A percentile compares a stretch with the other conserved stretches of the same genome.
Conservation (phyloP, 1,284 basidiomycete species). For the Cutaneotrichosporon dermatis region DNA sequence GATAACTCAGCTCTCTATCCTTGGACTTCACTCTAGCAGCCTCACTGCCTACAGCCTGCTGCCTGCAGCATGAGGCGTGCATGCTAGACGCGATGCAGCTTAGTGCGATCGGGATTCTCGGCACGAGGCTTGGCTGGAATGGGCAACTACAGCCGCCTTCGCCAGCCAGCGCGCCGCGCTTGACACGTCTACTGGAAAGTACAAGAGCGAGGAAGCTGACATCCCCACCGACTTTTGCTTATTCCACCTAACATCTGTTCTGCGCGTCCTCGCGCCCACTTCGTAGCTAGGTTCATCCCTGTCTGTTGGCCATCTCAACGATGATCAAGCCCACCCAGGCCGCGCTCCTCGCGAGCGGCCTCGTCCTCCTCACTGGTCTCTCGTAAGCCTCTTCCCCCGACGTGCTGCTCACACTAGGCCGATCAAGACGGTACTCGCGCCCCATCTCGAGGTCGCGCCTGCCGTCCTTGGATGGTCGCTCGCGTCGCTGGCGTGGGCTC, state of each 20-base stretch:
- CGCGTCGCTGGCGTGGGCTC: conserved; percentile 19
- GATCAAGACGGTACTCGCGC: conserved; percentile 26
- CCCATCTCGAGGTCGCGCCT: conserved; percentile 19
- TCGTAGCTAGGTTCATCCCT: too few species aligned
- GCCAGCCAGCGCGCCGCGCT: too few species aligned
- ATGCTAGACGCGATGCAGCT: not conserved
- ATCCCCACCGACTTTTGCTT: too few species aligned
- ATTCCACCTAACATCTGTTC: not conserved
- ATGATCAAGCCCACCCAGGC: conserved; percentile 5
- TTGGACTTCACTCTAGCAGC: too few species aligned
- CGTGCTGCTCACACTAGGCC: conserved; percentile 16
- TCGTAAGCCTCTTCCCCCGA: not conserved
- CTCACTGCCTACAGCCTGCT: too few species aligned
- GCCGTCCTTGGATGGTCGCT: conserved; percentile 27
- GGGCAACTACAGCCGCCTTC: too few species aligned
- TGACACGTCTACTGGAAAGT: not conserved
- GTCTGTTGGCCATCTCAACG: not conserved
- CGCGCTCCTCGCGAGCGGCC: conserved; percentile 9
- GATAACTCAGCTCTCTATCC: not conserved
- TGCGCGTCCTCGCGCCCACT: not conserved
- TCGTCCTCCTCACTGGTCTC: conserved; percentile 8
- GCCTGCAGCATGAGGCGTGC: too few species aligned
- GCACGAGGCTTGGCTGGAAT: too few species aligned
- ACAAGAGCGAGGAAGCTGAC: not conserved
- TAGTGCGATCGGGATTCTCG: not conserved